Evolutionary conservation across 78 protist genomes (phyloP).

Genomic region (Goniomonas avonlea): DNA sequence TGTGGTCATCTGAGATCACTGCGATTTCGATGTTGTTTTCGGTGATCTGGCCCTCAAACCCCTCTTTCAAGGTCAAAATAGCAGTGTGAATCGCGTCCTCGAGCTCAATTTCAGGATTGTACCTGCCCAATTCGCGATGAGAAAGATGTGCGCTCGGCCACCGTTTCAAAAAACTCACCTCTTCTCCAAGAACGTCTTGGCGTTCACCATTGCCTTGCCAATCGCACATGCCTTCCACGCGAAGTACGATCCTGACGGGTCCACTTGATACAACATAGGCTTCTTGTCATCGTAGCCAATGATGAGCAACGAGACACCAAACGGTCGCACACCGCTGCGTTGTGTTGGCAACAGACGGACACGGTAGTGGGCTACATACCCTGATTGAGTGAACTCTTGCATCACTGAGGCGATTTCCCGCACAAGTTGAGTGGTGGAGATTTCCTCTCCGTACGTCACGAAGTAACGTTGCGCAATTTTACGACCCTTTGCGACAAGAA

Average conservation of each 20-base stretch:
- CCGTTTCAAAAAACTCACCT: neutral
- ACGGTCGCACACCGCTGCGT: constrained; percentile 92
- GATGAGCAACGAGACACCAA: constrained; percentile 94
- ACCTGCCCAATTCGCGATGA: too few species aligned
- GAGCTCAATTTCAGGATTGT: constrained; percentile 83
- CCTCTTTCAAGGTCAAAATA: constrained; percentile 88
- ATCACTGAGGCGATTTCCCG: constrained; percentile 90
- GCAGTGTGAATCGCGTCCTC: constrained; percentile 98
- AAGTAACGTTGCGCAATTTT: constrained; percentile 74
- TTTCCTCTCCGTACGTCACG: constrained; percentile 64
- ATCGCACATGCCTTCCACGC: constrained; percentile 99
- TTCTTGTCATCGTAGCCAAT: constrained; percentile 84
- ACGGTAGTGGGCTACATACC: constrained; percentile 40
- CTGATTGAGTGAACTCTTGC: constrained; percentile 99
- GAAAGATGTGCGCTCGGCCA: too few species aligned
- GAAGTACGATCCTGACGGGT: constrained; percentile 93
- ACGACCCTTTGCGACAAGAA: constrained; percentile 79
- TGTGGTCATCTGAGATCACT: constrained; percentile 44
- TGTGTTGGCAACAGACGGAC: neutral
- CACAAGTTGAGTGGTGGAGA: constrained; percentile 78
- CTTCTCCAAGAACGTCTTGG: constrained; percentile 26
- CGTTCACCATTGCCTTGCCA: constrained; percentile 80
- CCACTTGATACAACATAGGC: constrained; percentile 90
- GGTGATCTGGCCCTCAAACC: constrained; percentile 73
- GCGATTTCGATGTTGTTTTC: constrained; percentile 90